phyloP scores from a whole-genome alignment of 805 yeast genomes.

The Hanseniaspora mollemarum region DNA sequence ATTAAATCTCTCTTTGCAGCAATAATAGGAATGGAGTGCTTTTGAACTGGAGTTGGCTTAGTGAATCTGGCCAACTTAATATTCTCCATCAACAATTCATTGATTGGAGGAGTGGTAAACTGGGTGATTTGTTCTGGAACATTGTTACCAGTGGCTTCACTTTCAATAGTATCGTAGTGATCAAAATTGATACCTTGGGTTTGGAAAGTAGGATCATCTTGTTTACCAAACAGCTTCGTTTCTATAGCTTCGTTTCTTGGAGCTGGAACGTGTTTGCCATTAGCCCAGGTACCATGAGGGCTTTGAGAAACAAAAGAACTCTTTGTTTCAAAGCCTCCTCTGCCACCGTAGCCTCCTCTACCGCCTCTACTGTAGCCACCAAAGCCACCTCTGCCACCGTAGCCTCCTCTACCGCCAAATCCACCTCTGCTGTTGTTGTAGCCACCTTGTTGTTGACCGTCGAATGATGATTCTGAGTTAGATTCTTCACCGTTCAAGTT shows the following conservation, averaged over 20 bases:
- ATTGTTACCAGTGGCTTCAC: constrained; percentile 89
- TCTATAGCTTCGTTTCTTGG: constrained; percentile 59
- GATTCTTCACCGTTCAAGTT: constrained; percentile 18
- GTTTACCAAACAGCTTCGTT: constrained; percentile 74
- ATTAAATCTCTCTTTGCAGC: constrained; percentile 81
- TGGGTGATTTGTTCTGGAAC: constrained; percentile 87
- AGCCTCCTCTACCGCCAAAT: constrained; percentile 26
- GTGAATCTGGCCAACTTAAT: constrained; percentile 79
- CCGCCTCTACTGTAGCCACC: constrained; percentile 30
- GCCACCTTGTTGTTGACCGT: constrained; percentile 16
- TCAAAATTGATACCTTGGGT: constrained; percentile 97
- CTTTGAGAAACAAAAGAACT: constrained; percentile 26
- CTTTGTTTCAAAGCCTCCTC: constrained; percentile 24
- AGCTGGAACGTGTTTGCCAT: constrained; percentile 83
- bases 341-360: constrained; percentile 29
- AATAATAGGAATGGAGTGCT: constrained; percentile 85
- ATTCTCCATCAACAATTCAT: constrained; percentile 72
- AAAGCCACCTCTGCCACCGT: constrained; percentile 32
- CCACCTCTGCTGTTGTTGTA: constrained; percentile 24
- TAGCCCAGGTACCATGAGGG: constrained; percentile 66
- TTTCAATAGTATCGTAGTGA: constrained; percentile 96
- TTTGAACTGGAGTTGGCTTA: constrained; percentile 93
- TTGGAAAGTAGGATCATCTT: constrained; percentile 53
- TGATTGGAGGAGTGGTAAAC: constrained; percentile 89
- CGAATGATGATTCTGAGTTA: constrained; percentile 6